These are phyloP conservation scores for Talaromyces sp. DNA, from an alignment of 2,329 filamentous ascomycete genomes.

Conservation along the genomic window DNA sequence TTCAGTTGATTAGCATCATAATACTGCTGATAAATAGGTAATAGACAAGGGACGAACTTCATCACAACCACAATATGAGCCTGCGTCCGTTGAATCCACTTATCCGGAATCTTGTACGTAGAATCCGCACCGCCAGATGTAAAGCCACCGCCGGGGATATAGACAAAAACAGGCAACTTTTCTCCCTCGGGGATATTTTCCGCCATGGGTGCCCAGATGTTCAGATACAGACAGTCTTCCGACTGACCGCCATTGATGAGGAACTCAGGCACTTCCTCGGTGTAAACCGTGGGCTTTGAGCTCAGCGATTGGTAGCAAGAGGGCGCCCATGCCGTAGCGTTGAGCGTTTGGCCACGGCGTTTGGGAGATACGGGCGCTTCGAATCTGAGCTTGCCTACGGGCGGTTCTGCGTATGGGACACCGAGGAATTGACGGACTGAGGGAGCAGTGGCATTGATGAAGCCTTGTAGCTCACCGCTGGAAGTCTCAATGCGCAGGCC, in stretches of 20 bases:
- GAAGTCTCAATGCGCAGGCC: background rate
- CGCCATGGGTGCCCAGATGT: background rate
- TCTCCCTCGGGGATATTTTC: background rate
- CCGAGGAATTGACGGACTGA: constrained; percentile 1
- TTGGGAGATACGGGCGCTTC: background rate
- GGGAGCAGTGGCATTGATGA: background rate
- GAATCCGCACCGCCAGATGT: background rate
- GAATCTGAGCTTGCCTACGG: background rate
- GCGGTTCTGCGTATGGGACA: background rate
- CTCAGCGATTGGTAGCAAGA: constrained; percentile 1
- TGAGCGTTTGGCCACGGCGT: background rate
- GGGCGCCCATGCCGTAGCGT: background rate
- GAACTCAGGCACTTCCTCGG: background rate
- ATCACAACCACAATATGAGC: background rate
- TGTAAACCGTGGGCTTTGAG: background rate
- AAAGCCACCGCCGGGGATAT: background rate
- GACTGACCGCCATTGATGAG: background rate
- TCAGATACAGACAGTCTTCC: constrained; percentile 4
- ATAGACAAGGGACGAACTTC: background rate
- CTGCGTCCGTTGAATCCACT: constrained; percentile 1
- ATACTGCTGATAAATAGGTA: no score
- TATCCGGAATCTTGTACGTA: background rate
- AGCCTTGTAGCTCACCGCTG: background rate
- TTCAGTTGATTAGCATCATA: background rate
- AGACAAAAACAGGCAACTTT: background rate